A percentile compares a stretch with the other conserved stretches of the same genome.
phyloP scores from a whole-genome alignment of 2,329 filamentous ascomycete genomes.

The Hymenoscyphus linearis region DNA sequence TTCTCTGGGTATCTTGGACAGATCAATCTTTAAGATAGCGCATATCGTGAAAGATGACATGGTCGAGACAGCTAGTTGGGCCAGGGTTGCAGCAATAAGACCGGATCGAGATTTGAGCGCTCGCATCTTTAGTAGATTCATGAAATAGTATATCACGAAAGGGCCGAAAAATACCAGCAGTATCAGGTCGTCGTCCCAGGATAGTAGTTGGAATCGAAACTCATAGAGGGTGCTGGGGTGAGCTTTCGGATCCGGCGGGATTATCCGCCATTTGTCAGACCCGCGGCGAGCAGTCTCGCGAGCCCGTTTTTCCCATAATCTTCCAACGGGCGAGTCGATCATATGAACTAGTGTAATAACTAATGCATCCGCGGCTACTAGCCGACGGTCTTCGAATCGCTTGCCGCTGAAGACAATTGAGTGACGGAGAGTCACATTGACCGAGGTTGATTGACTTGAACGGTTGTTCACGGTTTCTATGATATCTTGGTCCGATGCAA shows the following conservation, averaged over 20 bases:
- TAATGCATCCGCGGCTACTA: slow-evolving; percentile 69
- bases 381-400: slow-evolving; percentile 59
- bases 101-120: slow-evolving; percentile 73
- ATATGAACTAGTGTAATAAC: slow-evolving; percentile 73
- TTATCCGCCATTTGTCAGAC: slow-evolving; percentile 55
- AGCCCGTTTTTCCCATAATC: slow-evolving; percentile 59
- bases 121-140: slow-evolving; percentile 62
- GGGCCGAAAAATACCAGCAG: slow-evolving; percentile 61
- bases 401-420: slow-evolving; percentile 83
- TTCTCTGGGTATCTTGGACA: slow-evolving; percentile 68
- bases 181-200: slow-evolving; percentile 56
- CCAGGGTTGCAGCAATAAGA: slow-evolving; percentile 63
- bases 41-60: slow-evolving; percentile 77
- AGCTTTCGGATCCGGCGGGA: slow-evolving; percentile 52
- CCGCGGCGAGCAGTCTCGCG: slow-evolving; percentile 46
- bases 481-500: slow-evolving; percentile 58
- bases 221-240: slow-evolving; percentile 62
- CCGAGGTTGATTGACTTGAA: slow-evolving; percentile 56
- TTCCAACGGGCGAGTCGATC: slow-evolving; percentile 57
- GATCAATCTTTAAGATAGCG: slow-evolving; percentile 67
- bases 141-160: slow-evolving; percentile 58
- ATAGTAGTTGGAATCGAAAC: slow-evolving; percentile 73
- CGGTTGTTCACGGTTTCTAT: slow-evolving; percentile 63
- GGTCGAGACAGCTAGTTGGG: slow-evolving; percentile 66
- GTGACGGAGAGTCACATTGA: slow-evolving; percentile 70